Evolutionary conservation across 208 protist genomes (phyloP), one percentile per base, ranked within the genome.

Genomic region (Jaenimonas drosophilae): DNA sequence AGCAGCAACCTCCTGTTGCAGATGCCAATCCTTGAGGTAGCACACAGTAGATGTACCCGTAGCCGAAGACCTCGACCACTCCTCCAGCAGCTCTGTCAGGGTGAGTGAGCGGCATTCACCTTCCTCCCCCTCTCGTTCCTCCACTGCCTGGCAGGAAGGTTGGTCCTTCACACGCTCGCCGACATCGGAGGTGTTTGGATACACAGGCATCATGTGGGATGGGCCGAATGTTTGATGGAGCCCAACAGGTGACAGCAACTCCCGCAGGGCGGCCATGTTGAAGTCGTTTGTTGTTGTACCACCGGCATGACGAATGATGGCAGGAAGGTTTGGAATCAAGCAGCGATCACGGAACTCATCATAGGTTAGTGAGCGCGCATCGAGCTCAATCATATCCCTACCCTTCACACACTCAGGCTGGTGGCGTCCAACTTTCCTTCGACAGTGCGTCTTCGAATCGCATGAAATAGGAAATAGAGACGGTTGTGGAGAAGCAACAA

Each of bases 21-120:
- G 54, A 40, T 88, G 78, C 83, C 83, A 91, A 47, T 91, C 78
- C 42, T 86, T 88, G 36, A 91, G 49, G 51, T 91, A 91, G 19
- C 59, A 62, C 21, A 63, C 31, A n/a, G n/a, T n/a, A n/a, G n/a
- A n/a, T n/a, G n/a, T n/a, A n/a, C n/a, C n/a, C n/a, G n/a, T n/a
- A n/a, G n/a, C n/a, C n/a, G n/a, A n/a, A n/a, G n/a, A n/a, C n/a
- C n/a, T n/a, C 16, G 37, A 21, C 6, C 23, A 25, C 23, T 42
- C 39, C 30, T 68, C 39, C 30, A 54, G 36, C 7, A 63, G 49
- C 17, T 53, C 55, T 14, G 2, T 9, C 12, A 64, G 28, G n/a
- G 36, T 33, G 43, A 20, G 28, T 6, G 14, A 20, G n/a, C 23
- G 24, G 25, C 39, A 50, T 20, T 37, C 14, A 20, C 36, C 44